Evolutionary conservation across 2,329 filamentous ascomycete genomes (phyloP), one percentile per base, ranked within the genome.

Genomic region (Cladosporium oxysporum): DNA sequence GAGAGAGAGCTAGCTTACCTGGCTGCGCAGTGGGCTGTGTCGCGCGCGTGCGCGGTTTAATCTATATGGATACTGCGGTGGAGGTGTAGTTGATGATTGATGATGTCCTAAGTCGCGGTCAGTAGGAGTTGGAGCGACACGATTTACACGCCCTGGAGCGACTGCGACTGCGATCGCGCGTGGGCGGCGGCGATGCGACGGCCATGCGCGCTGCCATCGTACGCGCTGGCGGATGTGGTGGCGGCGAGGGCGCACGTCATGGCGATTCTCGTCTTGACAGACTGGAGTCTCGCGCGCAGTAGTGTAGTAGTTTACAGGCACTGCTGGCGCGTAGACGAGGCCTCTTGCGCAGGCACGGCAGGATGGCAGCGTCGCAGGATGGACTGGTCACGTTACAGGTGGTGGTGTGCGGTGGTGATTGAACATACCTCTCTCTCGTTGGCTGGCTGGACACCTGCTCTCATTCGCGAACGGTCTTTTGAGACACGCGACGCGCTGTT

Each of bases 401-500:
- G 49, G 33, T 62, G 60, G 59, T 62, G 60, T 55, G 44, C 41
- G 61, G 60, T 23, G 44, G 16, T 50, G 59, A 14, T 23, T 16
- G 33, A 21, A 47, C 60, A 21, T 62, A 53, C 47, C 60, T 62
- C 41, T 47, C 41, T n/a, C 37, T 44, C 16, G 37, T 44, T 44
- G 37, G 41, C 14, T 47, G 41, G n/a, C 41, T 21, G 41, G 29
- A 2, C 14, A n/a, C 23, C 23, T 26, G 23, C 47, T 55, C 16
- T 57, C 61, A 47, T 57, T 57, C 59, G 59, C 33, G 57, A 28
- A 3, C n/a, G n/a, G 55, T 35, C 21, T 26, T 26, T 61, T 63
- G 50, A 63, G 61, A 63, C 61, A 63, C 59, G 61, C 61, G 61
- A 63, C 61, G 61, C 61, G 61, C 61, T 63, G 61, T 47, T 41